Conservation (phyloP, 1,139 yeast genomes). For the Debaryomyces udenii region DNA sequence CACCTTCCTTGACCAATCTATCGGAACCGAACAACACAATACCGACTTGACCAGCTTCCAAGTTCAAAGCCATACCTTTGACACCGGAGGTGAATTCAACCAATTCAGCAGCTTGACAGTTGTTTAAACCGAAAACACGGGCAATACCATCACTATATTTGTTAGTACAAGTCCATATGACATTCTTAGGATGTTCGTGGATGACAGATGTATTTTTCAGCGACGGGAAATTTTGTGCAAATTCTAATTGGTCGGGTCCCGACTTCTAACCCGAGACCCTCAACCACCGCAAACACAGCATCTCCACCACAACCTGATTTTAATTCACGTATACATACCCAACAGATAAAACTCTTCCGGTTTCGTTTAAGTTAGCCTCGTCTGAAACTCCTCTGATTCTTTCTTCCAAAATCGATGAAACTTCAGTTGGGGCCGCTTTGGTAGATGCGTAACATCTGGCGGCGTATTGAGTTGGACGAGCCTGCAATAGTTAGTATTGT, state of each 20-base stretch:
- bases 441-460: conserved; percentile 88
- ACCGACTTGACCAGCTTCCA: conserved; percentile 99
- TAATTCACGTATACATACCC: conserved; percentile 57
- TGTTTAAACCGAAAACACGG: conserved; percentile 99
- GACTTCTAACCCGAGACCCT: conserved; percentile 12
- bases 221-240: conserved; percentile 5
- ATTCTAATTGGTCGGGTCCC: conserved; percentile 21
- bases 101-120: conserved; percentile 99
- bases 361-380: conserved; percentile 97
- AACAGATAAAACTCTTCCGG: conserved; percentile 98
- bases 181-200: background rate
- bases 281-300: conserved; percentile 2
- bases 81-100: conserved; percentile 99
- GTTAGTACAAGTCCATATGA: conserved; percentile 25
- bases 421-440: conserved; percentile 99
- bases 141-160: conserved; percentile 95
- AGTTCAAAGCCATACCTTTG: conserved; percentile 99
- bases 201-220: conserved; percentile 3
- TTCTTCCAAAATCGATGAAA: conserved; percentile 97
- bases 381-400: conserved; percentile 99
- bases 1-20: conserved; percentile 98
- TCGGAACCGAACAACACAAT: conserved; percentile 99
- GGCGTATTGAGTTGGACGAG: conserved; percentile 70
- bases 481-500: conserved; percentile 45
- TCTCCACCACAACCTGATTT: background rate